Percentiles rank a stretch among this genome's conserved stretches.
phyloP scores from a whole-genome alignment of 306 rosid species.

The Lablab purpureus region DNA sequence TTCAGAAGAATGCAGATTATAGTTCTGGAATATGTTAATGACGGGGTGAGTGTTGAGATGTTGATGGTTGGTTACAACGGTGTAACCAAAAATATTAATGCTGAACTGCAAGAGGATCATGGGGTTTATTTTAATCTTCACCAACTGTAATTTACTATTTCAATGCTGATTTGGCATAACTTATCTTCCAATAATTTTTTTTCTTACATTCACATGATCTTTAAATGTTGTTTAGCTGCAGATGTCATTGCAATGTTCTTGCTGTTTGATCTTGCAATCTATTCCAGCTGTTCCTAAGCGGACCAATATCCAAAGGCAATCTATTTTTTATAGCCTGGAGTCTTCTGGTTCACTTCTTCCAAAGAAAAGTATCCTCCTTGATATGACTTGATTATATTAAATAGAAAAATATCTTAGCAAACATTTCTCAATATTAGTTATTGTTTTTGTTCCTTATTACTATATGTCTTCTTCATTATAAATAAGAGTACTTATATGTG shows the following conservation, averaged over 20 bases:
- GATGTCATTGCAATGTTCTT: conserved; percentile 57
- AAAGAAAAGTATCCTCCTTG: conserved; percentile 68
- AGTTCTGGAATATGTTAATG: conserved; percentile 15
- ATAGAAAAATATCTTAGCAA: too few species aligned
- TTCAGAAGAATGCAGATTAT: too few species aligned
- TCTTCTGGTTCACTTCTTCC: conserved; percentile 62
- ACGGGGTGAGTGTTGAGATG: conserved; percentile 3
- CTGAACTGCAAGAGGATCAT: background rate
- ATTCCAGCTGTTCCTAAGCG: conserved; percentile 51
- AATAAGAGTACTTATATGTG: too few species aligned
- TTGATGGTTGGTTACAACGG: background rate
- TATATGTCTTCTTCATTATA: too few species aligned
- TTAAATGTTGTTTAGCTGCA: conserved; percentile 47
- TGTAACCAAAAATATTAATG: background rate
- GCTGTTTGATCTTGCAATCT: conserved; percentile 57
- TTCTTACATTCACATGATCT: conserved; percentile 11
- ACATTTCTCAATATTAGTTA: too few species aligned
- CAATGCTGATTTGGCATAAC: conserved; percentile 2
- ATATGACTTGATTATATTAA: too few species aligned
- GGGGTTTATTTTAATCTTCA: conserved; percentile 24
- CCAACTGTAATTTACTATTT: conserved; percentile 26
- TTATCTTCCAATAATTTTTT: conserved; percentile 25
- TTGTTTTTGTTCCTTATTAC: too few species aligned
- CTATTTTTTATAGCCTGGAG: conserved; percentile 65
- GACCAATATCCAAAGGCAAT: conserved; percentile 61